Base-by-base conservation (phyloP, 108 stramenopile species). In the Nitzschia putrida region DNA sequence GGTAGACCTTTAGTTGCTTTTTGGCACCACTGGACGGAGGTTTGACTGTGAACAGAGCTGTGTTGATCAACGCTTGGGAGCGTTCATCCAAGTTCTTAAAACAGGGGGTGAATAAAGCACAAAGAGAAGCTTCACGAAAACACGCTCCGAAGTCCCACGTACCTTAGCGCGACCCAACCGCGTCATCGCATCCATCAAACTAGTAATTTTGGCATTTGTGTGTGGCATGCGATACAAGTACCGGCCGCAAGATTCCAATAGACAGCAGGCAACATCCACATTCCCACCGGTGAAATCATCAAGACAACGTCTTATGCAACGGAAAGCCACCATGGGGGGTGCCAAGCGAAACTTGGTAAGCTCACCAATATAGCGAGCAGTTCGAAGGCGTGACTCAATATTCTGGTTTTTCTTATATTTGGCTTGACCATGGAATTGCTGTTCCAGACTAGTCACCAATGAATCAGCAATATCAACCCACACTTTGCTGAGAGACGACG, bases 271-370 rank as follows among this genome's bases (percentile, higher is more conserved):
- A 7, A 96, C 80, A 65, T 98, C 94, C 42, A 98, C 90, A 74
- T 95, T 91, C 61, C 74, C 77, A 8, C 89, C 88, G 50, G 68
- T 78, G 69, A 98, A 97, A 58, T 98, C 96, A 57, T 91, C 82
- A 39, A 97, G 61, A 61, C 95, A 96, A 13, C 89, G 74, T 64
- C 83, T 69, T 8, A 97, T 72, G 41, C 91, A 88, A 55, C 90
- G 86, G 21, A 98, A 82, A 20, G 85, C 84, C 14, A 97, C 90
- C 39, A 96, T 93, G 3, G 95, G 95, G 8, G 96, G 95, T 22
- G 96, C 95, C 29, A 95, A 87, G 34, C 88, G 80, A 67, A 98
- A 98, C 66, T 97, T 98, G 21, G 95, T 95, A 8, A 98, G 77
- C 73, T 98, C 98, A 10, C 93, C 89, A 42, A 97, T 83, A 74